Percentiles rank a stretch among this genome's conserved stretches.
Conservation (phyloP, 2,329 filamentous ascomycete genomes). For the Botryotinia convoluta region DNA sequence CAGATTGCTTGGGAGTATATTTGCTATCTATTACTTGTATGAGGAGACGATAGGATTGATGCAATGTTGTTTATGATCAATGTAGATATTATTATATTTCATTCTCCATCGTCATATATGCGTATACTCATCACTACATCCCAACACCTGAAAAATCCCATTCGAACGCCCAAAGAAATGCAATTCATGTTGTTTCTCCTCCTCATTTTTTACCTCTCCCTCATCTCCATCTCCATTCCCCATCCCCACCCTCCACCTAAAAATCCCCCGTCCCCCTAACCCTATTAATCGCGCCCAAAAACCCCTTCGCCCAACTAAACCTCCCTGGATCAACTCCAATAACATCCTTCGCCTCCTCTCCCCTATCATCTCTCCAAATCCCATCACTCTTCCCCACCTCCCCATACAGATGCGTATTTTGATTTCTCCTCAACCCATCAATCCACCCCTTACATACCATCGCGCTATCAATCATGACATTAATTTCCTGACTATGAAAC, state of each 20-base stretch:
- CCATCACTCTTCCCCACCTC: constrained; percentile 53
- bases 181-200: background rate
- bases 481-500: constrained; percentile 76
- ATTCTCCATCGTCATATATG: background rate
- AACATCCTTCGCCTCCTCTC: constrained; percentile 47
- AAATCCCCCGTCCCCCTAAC: constrained; percentile 57
- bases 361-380: constrained; percentile 57
- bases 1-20: background rate
- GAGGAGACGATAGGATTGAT: background rate
- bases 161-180: background rate
- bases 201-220: rapidly evolving
- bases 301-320: constrained; percentile 58
- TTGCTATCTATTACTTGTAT: background rate
- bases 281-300: constrained; percentile 56
- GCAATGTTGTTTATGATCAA: background rate
- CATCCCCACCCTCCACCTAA: background rate
- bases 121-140: background rate
- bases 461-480: constrained; percentile 67
- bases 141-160: background rate
- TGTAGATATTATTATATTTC: background rate
- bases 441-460: constrained; percentile 62
- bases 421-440: constrained; percentile 59
- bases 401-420: constrained; percentile 63
- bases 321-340: constrained; percentile 53
- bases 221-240: rapidly evolving